Evolutionary conservation across 345 rosid genomes (phyloP), one percentile per base, ranked within the genome.

Genomic region (Eucalyptus lansdowneana): DNA sequence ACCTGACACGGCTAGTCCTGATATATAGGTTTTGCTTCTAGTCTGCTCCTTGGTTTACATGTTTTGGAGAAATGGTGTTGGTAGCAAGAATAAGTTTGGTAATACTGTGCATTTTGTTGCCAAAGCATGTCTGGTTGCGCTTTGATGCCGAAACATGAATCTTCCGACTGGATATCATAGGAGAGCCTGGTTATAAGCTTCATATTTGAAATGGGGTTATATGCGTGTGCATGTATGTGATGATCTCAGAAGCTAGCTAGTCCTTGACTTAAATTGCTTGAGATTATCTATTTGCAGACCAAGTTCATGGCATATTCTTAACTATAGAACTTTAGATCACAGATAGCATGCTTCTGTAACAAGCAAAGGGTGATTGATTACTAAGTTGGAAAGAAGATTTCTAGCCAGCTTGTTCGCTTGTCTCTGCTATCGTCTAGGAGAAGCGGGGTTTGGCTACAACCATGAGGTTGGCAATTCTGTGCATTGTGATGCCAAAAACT

Each of bases 401-500:
- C 13, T 21, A 40, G 85, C 29, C 15, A 76, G 85, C 47, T 37
- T 72, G 27, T 37, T 76, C 44, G 9, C 85, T 76, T 13, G 8
- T 37, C 47, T 40, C 47, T 76, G 29, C 85, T 21, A 44, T 76
- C 3, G 47, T 76, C 47, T 76, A 45, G 81, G 91, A 89, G 86
- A 88, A 89, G 88, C 42, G 90, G 34, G 93, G 92, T 86, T 90
- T 93, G 34, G 92, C 91, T 80, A 90, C 86, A 44, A 93, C 91
- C 29, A 89, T 42, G 76, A 93, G 91, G 67, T 88, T 21, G 11
- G 89, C 89, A 25, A 58, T 88, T 54, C 88, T 90, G 87, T 90
- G 92, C 89, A 92, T 90, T 27, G 94, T 58, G 88, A 91, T 90
- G 45, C 93, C 94, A 81, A 90, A 90, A 24, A 88, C 92, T 90